These are phyloP conservation scores for Fusarium sulawesiense DNA, from an alignment of 2,329 filamentous ascomycete species.

Conservation along the genomic window DNA sequence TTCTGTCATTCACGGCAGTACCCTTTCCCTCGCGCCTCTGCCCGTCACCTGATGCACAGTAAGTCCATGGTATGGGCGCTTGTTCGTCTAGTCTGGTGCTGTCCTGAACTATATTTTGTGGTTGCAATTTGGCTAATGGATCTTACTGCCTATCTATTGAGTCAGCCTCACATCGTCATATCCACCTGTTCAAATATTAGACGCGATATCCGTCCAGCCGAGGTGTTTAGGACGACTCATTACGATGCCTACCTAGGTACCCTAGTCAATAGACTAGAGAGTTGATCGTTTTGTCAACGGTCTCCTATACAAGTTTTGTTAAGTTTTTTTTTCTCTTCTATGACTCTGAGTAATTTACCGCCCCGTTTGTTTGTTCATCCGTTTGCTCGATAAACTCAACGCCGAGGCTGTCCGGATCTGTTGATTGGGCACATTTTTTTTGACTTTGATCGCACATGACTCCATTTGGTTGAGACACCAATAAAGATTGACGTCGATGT, in stretches of 20 bases:
- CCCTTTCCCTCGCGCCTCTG: constrained; percentile 7
- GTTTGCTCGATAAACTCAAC: not conserved
- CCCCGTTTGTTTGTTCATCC: not conserved
- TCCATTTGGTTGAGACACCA: not conserved
- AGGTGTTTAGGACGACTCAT: not conserved
- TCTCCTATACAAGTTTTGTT: not conserved
- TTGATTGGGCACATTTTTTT: not conserved
- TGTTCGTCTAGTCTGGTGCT: constrained; percentile 23
- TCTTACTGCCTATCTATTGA: constrained; percentile 17
- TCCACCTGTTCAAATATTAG: not conserved
- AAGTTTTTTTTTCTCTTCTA: not conserved
- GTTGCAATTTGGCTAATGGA: constrained; percentile 19
- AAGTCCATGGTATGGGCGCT: constrained; percentile 10
- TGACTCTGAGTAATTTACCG: not conserved
- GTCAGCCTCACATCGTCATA: constrained; percentile 32
- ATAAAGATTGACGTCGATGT: not conserved
- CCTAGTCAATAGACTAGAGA: not conserved
- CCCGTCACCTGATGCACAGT: constrained; percentile 16
- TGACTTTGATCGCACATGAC: not conserved
- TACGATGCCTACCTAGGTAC: not conserved
- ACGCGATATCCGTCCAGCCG: not conserved
- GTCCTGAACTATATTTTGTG: constrained; percentile 21
- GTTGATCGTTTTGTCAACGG: not conserved
- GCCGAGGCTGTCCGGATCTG: not conserved
- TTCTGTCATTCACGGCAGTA: not conserved